Evolutionary conservation across 2,329 filamentous ascomycete genomes (phyloP).

Genomic region (Aspergillus eucalypticola): DNA sequence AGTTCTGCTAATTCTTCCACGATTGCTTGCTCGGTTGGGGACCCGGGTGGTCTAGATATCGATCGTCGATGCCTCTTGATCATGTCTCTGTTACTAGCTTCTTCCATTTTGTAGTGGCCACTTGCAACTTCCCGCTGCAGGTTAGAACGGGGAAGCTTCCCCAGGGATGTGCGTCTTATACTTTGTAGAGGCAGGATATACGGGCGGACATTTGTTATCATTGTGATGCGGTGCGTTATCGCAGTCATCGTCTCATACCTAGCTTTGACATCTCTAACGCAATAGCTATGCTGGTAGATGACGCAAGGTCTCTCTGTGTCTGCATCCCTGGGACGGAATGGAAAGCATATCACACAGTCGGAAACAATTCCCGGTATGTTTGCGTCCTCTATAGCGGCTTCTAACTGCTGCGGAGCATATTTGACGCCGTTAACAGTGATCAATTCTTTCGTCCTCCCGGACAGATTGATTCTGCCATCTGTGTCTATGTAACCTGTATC

Average conservation of each 20-base stretch:
- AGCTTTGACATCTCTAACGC: slow-evolving; percentile 3
- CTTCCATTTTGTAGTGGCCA: slow-evolving; percentile 48
- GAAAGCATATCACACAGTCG: slow-evolving; percentile 45
- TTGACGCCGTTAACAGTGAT: slow-evolving; percentile 54
- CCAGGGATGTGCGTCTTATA: slow-evolving; percentile 15
- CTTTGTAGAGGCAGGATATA: slow-evolving; percentile 12
- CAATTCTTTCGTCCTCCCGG: slow-evolving; percentile 39
- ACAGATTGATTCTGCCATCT: slow-evolving; percentile 13
- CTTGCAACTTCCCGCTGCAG: slow-evolving; percentile 32
- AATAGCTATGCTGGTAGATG: slow-evolving; percentile 37
- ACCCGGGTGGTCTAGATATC: not conserved
- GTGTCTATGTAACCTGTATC: slow-evolving; percentile 19
- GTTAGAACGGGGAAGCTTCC: slow-evolving; percentile 16
- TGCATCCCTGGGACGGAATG: slow-evolving; percentile 20
- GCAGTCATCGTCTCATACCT: slow-evolving; percentile 5
- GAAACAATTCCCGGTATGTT: slow-evolving; percentile 21
- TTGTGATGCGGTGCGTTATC: slow-evolving; percentile 2
- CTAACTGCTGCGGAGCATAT: slow-evolving; percentile 39
- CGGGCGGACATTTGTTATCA: slow-evolving; percentile 2
- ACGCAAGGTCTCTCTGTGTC: slow-evolving; percentile 44
- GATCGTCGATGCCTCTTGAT: not conserved
- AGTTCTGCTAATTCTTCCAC: not conserved
- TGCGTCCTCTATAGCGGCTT: slow-evolving; percentile 42
- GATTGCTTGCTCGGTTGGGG: not conserved
- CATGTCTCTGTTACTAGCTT: not conserved